These are phyloP conservation scores for Glebionis coronaria DNA, from an alignment of 129 eudicot genomes.

Conservation along the genomic window DNA sequence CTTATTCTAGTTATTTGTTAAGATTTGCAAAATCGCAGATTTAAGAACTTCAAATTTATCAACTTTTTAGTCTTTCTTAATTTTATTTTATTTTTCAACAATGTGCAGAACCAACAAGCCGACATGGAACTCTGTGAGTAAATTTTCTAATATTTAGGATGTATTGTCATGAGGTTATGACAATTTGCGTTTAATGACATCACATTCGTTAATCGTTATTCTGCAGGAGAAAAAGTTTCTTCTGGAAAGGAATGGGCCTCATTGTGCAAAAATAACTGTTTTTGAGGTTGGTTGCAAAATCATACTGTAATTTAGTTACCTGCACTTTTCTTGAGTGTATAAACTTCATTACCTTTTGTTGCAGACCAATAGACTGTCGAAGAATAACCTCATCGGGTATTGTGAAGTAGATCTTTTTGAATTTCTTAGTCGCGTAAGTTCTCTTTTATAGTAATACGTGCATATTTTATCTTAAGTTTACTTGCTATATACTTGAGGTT, in stretches of 20 bases:
- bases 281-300: constrained; percentile 59
- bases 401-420: constrained; percentile 81
- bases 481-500: background rate
- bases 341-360: constrained; percentile 24
- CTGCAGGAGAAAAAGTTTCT: constrained; percentile 83
- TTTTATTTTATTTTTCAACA: constrained; percentile 9
- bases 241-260: constrained; percentile 87
- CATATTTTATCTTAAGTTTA: background rate
- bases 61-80: background rate
- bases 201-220: constrained; percentile 8
- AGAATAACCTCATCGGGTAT: constrained; percentile 74
- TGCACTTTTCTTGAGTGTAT: constrained; percentile 1
- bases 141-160: constrained; percentile 1
- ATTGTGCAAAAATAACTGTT: constrained; percentile 76
- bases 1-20: no score
- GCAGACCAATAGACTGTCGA: constrained; percentile 82
- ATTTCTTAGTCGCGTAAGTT: constrained; percentile 70
- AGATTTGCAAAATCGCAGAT: no score
- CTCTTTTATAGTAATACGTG: background rate
- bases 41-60: no score
- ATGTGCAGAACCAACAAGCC: constrained; percentile 79
- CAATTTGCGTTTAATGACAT: constrained; percentile 12
- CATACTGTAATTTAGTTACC: background rate
- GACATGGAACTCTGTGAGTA: constrained; percentile 87
- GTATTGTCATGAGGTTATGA: constrained; percentile 3